Base-by-base conservation (phyloP, 148 eudicot species). In the Fagopyrum tataricum region DNA sequence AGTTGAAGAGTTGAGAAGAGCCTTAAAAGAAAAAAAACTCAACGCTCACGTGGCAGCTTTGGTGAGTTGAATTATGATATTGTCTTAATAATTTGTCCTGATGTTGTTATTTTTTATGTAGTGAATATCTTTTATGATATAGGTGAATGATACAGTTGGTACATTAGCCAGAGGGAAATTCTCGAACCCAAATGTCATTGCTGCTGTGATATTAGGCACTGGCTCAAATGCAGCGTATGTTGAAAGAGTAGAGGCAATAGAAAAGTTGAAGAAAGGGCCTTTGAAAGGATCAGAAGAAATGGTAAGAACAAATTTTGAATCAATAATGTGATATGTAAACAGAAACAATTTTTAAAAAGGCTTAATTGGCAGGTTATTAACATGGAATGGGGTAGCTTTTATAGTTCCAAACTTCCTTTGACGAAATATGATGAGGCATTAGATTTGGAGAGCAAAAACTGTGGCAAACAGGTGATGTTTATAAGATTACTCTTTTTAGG, bases 341-440 rank as follows among this genome's bases (percentile, higher is more conserved):
- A 58, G 14, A 23, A 58, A 58, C 64, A 58, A 21, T 13, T 21
- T 58, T 21, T 21, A 8, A 11, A 12, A 26, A 26, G 67, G 67
- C 42, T 40, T 58, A 12, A 58, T 23, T 14, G n/a, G 24, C 56
- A 92, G 97, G 96, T 87, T 68, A 88, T 92, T 79, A 92, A 92
- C 78, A 92, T 87, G 83, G 97, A 92, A 78, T 92, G 97, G 96
- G 97, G 97, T 53, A 88, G 86, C 76, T 92, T 84, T 78, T 58
- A 76, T 15, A 84, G 91, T 18, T 69, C 85, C 40, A 76, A 84
- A 83, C 90, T 92, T 79, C 97, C 96, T 62, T 49, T 87, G 44
- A 88, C 97, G 4, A 91, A 85, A 51, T 90, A 85, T 80, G 97
- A 92, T 72, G 74, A 61, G 31, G 82, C 72, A 61, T 71, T 92